These are phyloP conservation scores for Schizochytrium sp. DNA, from an alignment of 108 stramenopile species.

Conservation along the genomic window DNA sequence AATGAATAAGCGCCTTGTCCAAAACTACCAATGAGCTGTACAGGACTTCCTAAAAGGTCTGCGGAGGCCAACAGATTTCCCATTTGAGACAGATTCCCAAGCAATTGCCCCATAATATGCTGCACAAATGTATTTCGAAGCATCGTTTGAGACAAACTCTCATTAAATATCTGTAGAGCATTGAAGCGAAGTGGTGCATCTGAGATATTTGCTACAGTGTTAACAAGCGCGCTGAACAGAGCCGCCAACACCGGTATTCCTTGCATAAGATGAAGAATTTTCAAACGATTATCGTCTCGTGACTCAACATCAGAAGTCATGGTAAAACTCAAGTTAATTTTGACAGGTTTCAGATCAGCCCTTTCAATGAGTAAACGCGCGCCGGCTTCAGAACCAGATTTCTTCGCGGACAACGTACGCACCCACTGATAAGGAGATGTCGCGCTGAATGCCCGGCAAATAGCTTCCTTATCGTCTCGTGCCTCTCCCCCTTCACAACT, in stretches of 20 bases:
- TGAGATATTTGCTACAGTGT: conserved; percentile 57
- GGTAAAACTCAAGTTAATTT: conserved; percentile 34
- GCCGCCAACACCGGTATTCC: conserved; percentile 43
- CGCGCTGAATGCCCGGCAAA: neutral
- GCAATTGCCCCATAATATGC: conserved; percentile 21
- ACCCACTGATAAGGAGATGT: neutral
- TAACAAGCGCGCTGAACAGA: conserved; percentile 41
- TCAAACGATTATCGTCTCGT: conserved; percentile 21
- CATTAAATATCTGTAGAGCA: conserved; percentile 31
- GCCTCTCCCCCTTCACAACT: neutral
- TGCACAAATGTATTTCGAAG: conserved; percentile 32
- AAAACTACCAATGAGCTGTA: conserved; percentile 52
- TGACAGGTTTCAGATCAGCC: conserved; percentile 34
- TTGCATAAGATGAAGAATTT: conserved; percentile 48
- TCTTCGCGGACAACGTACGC: neutral
- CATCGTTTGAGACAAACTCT: conserved; percentile 27
- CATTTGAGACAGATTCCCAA: conserved; percentile 48
- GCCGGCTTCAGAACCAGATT: neutral
- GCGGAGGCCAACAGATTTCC: conserved; percentile 45
- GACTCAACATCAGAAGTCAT: conserved; percentile 56
- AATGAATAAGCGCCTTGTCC: conserved; percentile 50
- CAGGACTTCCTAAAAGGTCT: conserved; percentile 45
- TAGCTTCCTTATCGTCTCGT: neutral
- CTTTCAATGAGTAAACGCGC: conserved; percentile 8
- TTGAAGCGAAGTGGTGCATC: conserved; percentile 50